Evolutionary conservation across 2,329 filamentous ascomycete genomes (phyloP), one percentile per base, ranked within the genome.

Genomic region (Keithomyces neogunnii): DNA sequence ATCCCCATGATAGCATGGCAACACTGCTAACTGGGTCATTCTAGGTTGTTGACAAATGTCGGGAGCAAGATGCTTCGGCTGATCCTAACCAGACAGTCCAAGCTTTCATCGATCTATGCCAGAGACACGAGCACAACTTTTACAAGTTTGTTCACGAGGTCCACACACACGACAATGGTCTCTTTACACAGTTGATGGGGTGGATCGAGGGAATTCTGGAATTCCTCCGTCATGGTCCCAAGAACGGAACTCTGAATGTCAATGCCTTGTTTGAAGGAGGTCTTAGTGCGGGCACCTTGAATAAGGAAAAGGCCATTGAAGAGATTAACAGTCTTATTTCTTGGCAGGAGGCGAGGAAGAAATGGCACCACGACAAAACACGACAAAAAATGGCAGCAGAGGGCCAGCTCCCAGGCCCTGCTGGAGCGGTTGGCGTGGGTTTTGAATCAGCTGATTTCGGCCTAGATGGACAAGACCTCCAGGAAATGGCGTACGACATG

Each of bases 141-240:
- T 99, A 97, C 78, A 97, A 96, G 67, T 99, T 99, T 66, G 87
- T 99, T 3, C 93, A 99, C 67, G 93, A 99, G 70, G 92, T 99
- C 1, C 93, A 99, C 64, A 84, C 88, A 5, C 92, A 99, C 62
- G 93, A 99, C 66, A 95, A 99, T 56, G 93, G 93, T 1, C 80
- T 99, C 1, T 99, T 99, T 61, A 91, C 90, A 36, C 88, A 95
- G 61, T 79, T 99, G 48, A 99, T 99, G 93, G 84, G 84, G 30
- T 97, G 93, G 93, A 85, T 97, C 45, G 93, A 99, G 71, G 88
- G 86, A 36, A 97, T 99, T 53, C 80, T 99, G 5, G 88, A 93
- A 55, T 99, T 97, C 70, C 74, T 99, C 33, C 83, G 92, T 45
- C 85, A 90, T 57, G 93, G 93, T 0, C 93, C 91, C 1, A 80